Conservation (phyloP, 2,329 filamentous ascomycete genomes). For the Lachnellula arida region DNA sequence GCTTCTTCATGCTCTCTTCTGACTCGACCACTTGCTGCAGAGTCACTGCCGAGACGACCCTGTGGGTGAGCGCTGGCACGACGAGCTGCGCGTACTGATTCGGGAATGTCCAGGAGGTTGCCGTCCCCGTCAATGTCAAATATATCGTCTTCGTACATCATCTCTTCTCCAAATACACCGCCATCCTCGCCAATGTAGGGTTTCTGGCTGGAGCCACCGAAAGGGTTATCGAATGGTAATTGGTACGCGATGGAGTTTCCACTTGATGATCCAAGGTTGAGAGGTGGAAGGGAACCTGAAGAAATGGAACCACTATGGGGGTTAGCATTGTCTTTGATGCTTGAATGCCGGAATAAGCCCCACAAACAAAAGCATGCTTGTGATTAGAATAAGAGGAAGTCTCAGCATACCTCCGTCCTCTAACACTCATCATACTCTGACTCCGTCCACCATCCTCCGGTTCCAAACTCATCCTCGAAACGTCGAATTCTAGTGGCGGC, state of each 20-base stretch:
- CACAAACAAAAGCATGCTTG: neutral
- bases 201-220: conserved; percentile 31
- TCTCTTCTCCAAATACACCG: conserved; percentile 35
- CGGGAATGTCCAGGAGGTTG: conserved; percentile 46
- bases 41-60: conserved; percentile 30
- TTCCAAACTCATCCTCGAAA: neutral
- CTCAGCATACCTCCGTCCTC: neutral
- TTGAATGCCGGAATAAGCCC: no score
- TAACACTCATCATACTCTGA: neutral
- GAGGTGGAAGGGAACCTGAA: conserved; percentile 35
- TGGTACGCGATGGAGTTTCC: conserved; percentile 34
- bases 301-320: conserved; percentile 25
- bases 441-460: neutral
- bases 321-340: conserved; percentile 13
- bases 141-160: conserved; percentile 46
- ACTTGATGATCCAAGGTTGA: conserved; percentile 46
- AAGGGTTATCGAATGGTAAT: conserved; percentile 25
- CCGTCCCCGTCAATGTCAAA: conserved; percentile 61
- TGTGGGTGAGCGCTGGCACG: no score
- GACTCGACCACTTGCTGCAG: conserved; percentile 36
- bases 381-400: neutral
- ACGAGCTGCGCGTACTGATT: conserved; percentile 20
- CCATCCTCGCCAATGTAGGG: conserved; percentile 24
- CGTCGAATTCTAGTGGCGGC: conserved; percentile 52
- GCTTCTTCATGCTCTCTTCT: conserved; percentile 40